Conservation (phyloP, 805 yeast genomes). For the Starmerella potacharoeniae region DNA sequence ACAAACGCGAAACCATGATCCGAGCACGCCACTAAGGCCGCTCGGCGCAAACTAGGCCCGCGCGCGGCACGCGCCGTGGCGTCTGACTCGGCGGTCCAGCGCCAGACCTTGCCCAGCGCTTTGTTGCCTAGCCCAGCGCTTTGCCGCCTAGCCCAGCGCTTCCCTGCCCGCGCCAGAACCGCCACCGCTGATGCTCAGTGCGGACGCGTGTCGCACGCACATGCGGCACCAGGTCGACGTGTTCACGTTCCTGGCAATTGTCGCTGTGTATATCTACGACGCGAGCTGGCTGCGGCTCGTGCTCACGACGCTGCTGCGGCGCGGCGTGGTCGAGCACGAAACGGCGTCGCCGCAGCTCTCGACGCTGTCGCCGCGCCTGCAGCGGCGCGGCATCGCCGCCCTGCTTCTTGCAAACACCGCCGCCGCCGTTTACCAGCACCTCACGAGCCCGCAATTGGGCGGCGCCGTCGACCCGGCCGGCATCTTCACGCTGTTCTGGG, state of each 20-base stretch:
- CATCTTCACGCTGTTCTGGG: not conserved
- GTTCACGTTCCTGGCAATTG: not conserved
- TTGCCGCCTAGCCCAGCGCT: too few relatives aligned
- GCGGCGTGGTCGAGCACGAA: not conserved
- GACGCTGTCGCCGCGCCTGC: not conserved
- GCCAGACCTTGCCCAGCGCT: too few relatives aligned
- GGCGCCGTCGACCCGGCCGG: not conserved
- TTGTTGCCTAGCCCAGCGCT: too few relatives aligned
- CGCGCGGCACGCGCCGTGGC: too few relatives aligned
- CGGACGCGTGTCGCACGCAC: slow-evolving; percentile 1
- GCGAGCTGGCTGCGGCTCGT: slow-evolving; percentile 4
- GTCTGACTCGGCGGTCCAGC: too few relatives aligned
- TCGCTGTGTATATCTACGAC: not conserved
- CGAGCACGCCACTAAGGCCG: too few relatives aligned
- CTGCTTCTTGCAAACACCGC: not conserved
- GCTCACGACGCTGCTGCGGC: not conserved
- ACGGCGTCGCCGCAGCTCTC: not conserved
- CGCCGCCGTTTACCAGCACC: not conserved
- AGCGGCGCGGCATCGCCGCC: not conserved
- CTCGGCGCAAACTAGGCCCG: too few relatives aligned
- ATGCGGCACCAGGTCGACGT: slow-evolving; percentile 4
- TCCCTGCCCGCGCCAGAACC: not conserved
- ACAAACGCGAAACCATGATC: too few relatives aligned
- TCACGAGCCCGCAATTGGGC: not conserved
- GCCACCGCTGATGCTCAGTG: not conserved